Base-by-base conservation (phyloP, 768 basidiomycete species). In the Auricularia sp. region DNA sequence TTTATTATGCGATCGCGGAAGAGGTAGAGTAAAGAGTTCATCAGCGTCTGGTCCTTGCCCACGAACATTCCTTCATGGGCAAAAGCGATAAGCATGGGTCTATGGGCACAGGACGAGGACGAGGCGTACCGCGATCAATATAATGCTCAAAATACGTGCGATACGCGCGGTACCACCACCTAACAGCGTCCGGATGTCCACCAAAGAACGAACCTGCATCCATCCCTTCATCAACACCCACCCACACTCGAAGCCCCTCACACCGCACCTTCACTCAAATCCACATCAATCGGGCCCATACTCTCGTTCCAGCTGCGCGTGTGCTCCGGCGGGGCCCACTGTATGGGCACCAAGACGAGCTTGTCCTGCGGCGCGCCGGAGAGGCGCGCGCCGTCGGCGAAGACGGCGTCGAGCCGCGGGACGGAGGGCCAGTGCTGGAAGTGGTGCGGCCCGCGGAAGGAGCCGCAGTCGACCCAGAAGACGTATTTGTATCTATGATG, bases 381-480 rank as follows among this genome's bases (percentile, higher is more conserved):
- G 64, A 73, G n/a, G 21, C 54, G 39, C 34, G 70, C 71, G 3
- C 75, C 80, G 36, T 75, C 70, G n/a, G 75, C 62, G 76, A 78
- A 83, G 1, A 83, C 68, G 39, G 77, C 67, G 33, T 77, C 71
- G 2, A 84, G 75, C 11, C 81, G 73, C 14, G 37, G 65, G 3
- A 73, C 69, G 66, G 80, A 77, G 3, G 84, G 85, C 85, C 85
- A 86, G 16, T 45, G 54, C 3, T 64, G 64, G 68, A 80, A 85
- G 11, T 65, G 66, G 71, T 85, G 82, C 1, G 74, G 68, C 21
- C 69, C 64, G 14, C 83, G 71, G 68, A 86, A 83, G 66, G 81
- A 80, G 5, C 81, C 83, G 1, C 83, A 82, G 67, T 85, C 84
- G 36, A 73, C 77, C 84, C 84, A 86, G 67, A 86, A 86, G 1